Evolutionary conservation across 148 eudicot genomes (phyloP).

Genomic region (Rhododendron williamsianum): DNA sequence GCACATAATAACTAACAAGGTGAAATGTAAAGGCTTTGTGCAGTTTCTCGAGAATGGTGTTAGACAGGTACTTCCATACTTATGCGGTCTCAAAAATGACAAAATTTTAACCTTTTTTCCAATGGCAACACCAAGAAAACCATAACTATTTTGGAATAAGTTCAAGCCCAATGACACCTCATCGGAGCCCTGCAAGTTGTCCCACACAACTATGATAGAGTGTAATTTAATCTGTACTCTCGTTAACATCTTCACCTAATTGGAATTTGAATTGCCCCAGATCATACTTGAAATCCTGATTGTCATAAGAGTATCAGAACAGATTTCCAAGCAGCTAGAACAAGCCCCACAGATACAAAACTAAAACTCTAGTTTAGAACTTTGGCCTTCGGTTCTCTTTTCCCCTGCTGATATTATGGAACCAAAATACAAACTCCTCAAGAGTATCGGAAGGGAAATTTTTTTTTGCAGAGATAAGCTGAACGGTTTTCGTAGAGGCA

Average conservation of each 20-base stretch:
- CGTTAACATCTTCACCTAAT: neutral
- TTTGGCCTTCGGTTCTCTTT: neutral
- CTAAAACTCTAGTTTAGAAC: neutral
- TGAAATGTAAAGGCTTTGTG: neutral
- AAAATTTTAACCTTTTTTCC: neutral
- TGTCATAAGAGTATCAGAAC: neutral
- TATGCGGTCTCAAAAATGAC: neutral
- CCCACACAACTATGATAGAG: neutral
- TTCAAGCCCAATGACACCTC: neutral
- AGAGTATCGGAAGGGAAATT: neutral
- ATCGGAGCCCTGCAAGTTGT: neutral
- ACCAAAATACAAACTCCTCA: neutral
- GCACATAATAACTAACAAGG: neutral
- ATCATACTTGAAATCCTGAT: neutral
- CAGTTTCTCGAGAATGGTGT: neutral
- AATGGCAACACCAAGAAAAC: neutral
- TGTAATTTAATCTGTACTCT: neutral
- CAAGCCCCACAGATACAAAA: neutral
- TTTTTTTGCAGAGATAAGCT: neutral
- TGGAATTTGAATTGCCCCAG: neutral
- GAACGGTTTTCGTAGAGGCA: neutral
- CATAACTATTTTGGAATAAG: neutral
- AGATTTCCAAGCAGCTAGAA: conserved; percentile 1
- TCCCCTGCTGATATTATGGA: neutral
- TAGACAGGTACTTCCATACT: neutral